Evolutionary conservation across 129 eudicot genomes (phyloP).

Genomic region (Mikania micrantha): DNA sequence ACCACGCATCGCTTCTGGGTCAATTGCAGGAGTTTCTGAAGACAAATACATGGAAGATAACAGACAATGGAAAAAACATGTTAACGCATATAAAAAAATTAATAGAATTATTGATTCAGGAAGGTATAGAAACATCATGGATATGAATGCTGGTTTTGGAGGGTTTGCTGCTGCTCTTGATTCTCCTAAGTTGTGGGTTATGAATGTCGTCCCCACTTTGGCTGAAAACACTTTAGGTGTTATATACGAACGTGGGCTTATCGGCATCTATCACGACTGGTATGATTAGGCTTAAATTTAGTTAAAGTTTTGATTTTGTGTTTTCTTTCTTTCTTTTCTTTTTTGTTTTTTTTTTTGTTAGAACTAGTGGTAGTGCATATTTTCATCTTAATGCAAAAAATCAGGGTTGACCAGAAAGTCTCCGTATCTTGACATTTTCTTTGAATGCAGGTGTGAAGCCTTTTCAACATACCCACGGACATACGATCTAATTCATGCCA

Average conservation of each 20-base stretch:
- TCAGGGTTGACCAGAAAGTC: background rate
- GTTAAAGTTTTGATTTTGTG: background rate
- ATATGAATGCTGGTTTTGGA: constrained; percentile 99
- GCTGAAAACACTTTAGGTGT: constrained; percentile 84
- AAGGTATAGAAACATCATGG: constrained; percentile 96
- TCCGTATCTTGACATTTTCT: background rate
- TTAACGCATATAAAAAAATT: constrained; percentile 63
- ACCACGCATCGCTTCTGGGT: constrained; percentile 74
- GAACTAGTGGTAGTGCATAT: background rate
- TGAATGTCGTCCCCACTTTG: constrained; percentile 93
- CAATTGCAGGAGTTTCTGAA: constrained; percentile 66
- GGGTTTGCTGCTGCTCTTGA: constrained; percentile 91
- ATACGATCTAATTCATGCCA: constrained; percentile 94
- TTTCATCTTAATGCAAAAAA: too few relatives aligned
- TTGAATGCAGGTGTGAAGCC: constrained; percentile 76
- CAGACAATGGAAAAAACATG: constrained; percentile 82
- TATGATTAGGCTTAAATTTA: constrained; percentile 12
- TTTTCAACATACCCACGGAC: constrained; percentile 97
- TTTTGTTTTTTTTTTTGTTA: background rate
- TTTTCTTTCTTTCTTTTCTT: too few relatives aligned
- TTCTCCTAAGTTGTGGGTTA: constrained; percentile 92
- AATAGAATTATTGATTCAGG: constrained; percentile 71
- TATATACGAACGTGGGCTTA: constrained; percentile 83
- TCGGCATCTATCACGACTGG: constrained; percentile 98
- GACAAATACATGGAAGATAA: constrained; percentile 71